Evolutionary conservation across 2,329 filamentous ascomycete species (phyloP).

Genomic region (Clonostachys rosea): DNA sequence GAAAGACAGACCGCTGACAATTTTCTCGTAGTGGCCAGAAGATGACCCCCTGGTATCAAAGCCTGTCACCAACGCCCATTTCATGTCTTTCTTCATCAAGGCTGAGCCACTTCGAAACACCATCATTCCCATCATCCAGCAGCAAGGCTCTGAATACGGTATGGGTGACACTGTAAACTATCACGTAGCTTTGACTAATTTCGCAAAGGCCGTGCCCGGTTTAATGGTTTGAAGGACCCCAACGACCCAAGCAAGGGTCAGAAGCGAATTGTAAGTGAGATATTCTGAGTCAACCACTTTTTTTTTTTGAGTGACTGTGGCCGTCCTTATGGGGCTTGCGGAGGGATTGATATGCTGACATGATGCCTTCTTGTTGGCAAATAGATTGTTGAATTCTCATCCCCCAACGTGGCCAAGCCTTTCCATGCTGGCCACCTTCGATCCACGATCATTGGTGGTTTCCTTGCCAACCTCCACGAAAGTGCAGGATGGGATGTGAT

Average conservation of each 20-base stretch:
- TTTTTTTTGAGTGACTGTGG: no score
- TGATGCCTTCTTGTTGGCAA: neutral
- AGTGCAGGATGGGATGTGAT: conserved; percentile 68
- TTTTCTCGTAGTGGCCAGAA: conserved; percentile 57
- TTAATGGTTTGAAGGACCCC: conserved; percentile 56
- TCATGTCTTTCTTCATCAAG: conserved; percentile 79
- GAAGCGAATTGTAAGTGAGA: conserved; percentile 47
- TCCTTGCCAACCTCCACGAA: conserved; percentile 68
- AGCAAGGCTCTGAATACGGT: conserved; percentile 48
- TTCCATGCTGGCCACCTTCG: conserved; percentile 76
- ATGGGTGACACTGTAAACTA: conserved; percentile 1
- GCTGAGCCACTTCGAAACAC: conserved; percentile 58
- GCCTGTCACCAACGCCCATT: conserved; percentile 62
- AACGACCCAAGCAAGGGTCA: conserved; percentile 53
- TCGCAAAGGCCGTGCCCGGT: conserved; percentile 54
- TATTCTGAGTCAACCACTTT: no score
- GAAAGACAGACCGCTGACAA: conserved; percentile 4
- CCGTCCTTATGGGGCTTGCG: no score
- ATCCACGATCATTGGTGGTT: conserved; percentile 76
- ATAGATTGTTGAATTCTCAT: conserved; percentile 75
- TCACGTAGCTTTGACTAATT: conserved; percentile 1
- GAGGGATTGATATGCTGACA: neutral
- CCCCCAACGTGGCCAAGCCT: conserved; percentile 82
- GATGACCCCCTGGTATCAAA: conserved; percentile 70
- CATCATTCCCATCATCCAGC: conserved; percentile 66